Base-by-base conservation (phyloP, 495 filamentous ascomycete genomes). In the Lentithecium fluviatile region DNA sequence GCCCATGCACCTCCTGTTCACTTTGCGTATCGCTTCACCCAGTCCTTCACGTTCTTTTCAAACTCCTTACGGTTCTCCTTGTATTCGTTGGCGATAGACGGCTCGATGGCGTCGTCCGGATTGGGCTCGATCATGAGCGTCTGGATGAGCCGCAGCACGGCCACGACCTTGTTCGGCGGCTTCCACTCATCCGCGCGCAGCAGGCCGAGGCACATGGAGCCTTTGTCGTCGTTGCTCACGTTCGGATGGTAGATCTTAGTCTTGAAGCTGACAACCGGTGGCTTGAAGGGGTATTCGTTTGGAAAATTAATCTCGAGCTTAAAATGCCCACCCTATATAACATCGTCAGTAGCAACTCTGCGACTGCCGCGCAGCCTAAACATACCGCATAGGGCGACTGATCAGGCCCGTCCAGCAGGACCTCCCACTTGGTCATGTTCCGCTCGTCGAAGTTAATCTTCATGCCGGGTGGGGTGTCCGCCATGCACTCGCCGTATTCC, bases 171-270 rank as follows among this genome's bases (percentile, higher is more conserved):
- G 59, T 85, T 88, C 29, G 84, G 84, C 0, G 94, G 94, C 80
- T 98, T 98, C 95, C 95, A 98, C 69, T 91, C 87, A 59, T 97
- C 95, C 21, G 85, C 66, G 57, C 91, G 87, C 62, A 98, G 82
- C 75, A 95, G 85, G 10, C 85, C 88, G 34, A 98, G 81, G 74
- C 94, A 98, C 88, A 98, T 95, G 70, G 80, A 84, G 8, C 94
- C 94, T 57, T 88, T 87, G 64, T 86, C 86, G 74, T 97, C 95
- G 80, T 96, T 96, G 70, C 89, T 91, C 45, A 98, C 85, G 76
- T 98, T 98, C 13, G 95, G 95, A 80, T 98, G 94, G 80, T 96
- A 98, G 77, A 98, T 90, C 71, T 94, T 96, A 38, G 94, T 98
- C 51, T 82, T 80, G 83, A 97, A 98, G 66, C 78, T 86, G 62